Evolutionary conservation across 345 rosid genomes (phyloP), one percentile per base, ranked within the genome.

Genomic region (Eucalyptus tenuipes): DNA sequence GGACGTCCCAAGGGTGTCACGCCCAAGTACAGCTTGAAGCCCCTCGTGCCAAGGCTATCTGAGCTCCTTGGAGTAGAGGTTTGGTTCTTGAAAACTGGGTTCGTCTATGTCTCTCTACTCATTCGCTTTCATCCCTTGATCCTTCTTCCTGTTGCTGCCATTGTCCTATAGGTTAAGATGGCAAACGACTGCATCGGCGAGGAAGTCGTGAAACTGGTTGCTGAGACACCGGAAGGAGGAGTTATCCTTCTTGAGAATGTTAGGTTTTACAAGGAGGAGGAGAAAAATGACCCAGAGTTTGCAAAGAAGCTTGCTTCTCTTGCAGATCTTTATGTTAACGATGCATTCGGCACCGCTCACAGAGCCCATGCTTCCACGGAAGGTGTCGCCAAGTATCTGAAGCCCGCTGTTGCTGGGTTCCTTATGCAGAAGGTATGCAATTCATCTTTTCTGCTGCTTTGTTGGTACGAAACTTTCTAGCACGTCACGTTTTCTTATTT

Each of bases 1-100:
- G 99, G 99, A 64, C 96, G 99, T 45, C 99, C 99, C 27, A 97
- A 97, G 94, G 99, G 99, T 90, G 97, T 95, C 37, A 96, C 98
- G 18, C 98, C 99, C 31, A 97, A 97, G 91, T 97, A 94, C 93
- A 97, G 99, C 90, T 94, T 97, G 95, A 93, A 96, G 93, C 99
- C 99, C 92, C 97, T 97, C 86, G 98, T 95, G 71, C 98, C 97
- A 15, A 95, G 99, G 88, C 90, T 97, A 40, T 96, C 98, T 85
- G 97, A 96, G 92, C 97, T 95, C 86, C 98, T 97, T 88, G 99
- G 96, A 59, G 89, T 95, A 13, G 93, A 96, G 98, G 97, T 96
- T 85, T 85, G 88, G 20, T 59, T 85, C 40, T 50, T 85, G n/a
- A 64, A 44, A 88, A 42, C 68, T 49, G 45, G 25, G 50, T 2